These are phyloP conservation scores for Cladorrhinum sp. DNA, from an alignment of 2,329 filamentous ascomycete species.

Conservation along the genomic window DNA sequence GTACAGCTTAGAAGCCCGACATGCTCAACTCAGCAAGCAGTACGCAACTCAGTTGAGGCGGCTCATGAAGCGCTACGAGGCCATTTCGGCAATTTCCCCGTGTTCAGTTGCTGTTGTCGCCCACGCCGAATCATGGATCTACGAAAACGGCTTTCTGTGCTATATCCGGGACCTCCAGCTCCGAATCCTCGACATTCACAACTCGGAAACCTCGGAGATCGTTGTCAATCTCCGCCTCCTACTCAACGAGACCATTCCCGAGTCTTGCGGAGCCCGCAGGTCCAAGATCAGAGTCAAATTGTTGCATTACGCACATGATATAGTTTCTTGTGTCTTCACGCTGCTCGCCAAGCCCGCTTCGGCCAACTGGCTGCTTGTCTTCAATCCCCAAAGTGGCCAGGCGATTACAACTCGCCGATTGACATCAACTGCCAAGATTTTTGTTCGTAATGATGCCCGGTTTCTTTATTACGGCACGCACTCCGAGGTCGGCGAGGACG, in stretches of 20 bases:
- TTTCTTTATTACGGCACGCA: conserved; percentile 67
- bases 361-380: conserved; percentile 52
- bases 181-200: conserved; percentile 57
- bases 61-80: conserved; percentile 57
- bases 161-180: conserved; percentile 53
- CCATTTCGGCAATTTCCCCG: conserved; percentile 59
- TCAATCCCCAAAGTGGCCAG: conserved; percentile 39
- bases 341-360: conserved; percentile 33
- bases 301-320: conserved; percentile 54
- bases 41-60: conserved; percentile 57
- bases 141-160: conserved; percentile 61
- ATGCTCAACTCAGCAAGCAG: conserved; percentile 29
- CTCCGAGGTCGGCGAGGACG: conserved; percentile 50
- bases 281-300: conserved; percentile 48
- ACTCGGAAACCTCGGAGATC: conserved; percentile 47
- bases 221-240: conserved; percentile 51
- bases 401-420: conserved; percentile 43
- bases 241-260: conserved; percentile 36
- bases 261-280: conserved; percentile 31
- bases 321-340: conserved; percentile 57
- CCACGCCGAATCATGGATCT: conserved; percentile 59
- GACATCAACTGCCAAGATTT: conserved; percentile 53
- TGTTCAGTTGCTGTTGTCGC: conserved; percentile 60
- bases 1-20: conserved; percentile 32
- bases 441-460: conserved; percentile 61